phyloP scores from a whole-genome alignment of 2,329 filamentous ascomycete species.

The Fusarium brachygibbosum region DNA sequence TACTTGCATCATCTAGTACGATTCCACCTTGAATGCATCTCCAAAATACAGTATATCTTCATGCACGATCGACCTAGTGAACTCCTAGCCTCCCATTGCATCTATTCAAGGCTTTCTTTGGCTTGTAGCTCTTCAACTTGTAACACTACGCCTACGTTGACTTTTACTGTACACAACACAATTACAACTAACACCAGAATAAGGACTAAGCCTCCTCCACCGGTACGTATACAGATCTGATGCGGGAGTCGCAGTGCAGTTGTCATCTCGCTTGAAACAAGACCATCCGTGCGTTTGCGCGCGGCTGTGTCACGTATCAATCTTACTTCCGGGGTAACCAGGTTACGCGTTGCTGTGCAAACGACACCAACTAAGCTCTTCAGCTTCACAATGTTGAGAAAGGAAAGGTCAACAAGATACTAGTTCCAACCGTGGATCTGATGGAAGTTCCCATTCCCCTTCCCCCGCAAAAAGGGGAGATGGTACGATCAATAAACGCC shows the following conservation, averaged over 20 bases:
- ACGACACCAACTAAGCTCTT: neutral
- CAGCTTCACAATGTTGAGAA: neutral
- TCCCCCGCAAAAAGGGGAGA: neutral
- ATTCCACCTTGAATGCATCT: neutral
- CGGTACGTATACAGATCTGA: slow-evolving; percentile 1
- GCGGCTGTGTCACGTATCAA: slow-evolving; percentile 6
- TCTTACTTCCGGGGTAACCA: slow-evolving; percentile 18
- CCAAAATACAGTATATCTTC: neutral
- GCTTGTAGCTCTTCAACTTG: neutral
- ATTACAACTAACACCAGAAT: neutral
- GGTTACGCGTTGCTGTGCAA: slow-evolving; percentile 7
- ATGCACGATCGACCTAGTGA: neutral
- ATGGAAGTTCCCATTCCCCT: neutral
- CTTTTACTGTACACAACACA: neutral
- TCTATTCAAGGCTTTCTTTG: neutral
- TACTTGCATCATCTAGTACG: no score
- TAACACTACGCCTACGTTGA: neutral
- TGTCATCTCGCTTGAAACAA: slow-evolving; percentile 34
- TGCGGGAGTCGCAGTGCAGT: slow-evolving; percentile 17
- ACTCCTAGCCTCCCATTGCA: neutral
- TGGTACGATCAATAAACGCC: neutral
- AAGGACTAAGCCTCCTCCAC: no score
- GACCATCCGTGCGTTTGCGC: slow-evolving; percentile 11
- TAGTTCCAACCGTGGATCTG: neutral
- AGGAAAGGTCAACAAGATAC: neutral